Base-by-base conservation (phyloP, 768 basidiomycete genomes). In the Kwoniella pini region DNA sequence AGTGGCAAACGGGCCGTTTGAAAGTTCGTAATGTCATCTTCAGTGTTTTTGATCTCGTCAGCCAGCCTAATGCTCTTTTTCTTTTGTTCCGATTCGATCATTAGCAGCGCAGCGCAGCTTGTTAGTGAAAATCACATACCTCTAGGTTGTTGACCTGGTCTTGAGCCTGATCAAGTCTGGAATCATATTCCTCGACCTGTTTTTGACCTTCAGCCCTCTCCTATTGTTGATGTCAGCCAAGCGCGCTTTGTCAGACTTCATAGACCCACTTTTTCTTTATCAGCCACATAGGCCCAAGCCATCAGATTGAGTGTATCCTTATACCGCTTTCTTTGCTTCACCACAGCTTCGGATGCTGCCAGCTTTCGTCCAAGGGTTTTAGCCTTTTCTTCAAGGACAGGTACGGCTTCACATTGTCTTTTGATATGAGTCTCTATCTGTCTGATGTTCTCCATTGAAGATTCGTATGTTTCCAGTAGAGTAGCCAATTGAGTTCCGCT, bases 401-500 rank as follows among this genome's bases (percentile, higher is more conserved):
- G 90, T 6, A 97, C 76, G 44, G 85, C 84, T 60, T 90, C 62
- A 21, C 17, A 4, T 49, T 62, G 54, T 30, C 51, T 31, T 30
- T 55, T 39, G 46, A 56, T 36, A 22, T 45, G 17, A 44, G 27
- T 59, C 81, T 79, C 39, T 90, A 83, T 30, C 87, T 80, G 63
- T 84, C 82, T 82, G 68, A 91, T 88, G 70, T 91, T 89, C 52
- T 86, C 81, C 17, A 86, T 78, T 64, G 91, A 88, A 0, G 82
- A 81, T 31, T 88, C 85, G 71, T 99, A 99, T 75, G 94, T 90
- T 19, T 90, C 87, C 3, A 84, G 85, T 44, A 99, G 86, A 69
- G 95, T 89, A 33, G 85, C 84, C 15, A 99, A 85, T 67, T 92
- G 90, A 0, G 96, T 98, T 15, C 96, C 96, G 33, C 86, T 85